phyloP scores from a whole-genome alignment of 2,329 filamentous ascomycete species.

The Sporothrix globosa region DNA sequence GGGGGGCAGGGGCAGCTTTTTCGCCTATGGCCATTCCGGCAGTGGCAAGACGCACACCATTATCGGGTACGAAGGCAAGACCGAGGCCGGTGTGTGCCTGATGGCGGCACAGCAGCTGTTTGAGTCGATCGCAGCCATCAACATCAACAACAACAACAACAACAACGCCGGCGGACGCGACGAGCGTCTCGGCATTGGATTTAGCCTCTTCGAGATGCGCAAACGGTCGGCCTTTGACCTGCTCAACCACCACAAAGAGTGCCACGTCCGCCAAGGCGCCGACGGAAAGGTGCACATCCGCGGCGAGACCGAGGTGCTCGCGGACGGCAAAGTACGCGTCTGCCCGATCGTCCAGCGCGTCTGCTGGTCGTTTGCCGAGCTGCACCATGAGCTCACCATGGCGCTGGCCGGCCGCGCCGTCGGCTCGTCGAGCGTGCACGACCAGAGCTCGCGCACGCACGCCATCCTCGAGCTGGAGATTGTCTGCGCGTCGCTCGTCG shows the following conservation, averaged over 20 bases:
- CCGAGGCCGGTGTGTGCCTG: not conserved
- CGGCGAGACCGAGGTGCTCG: conserved; percentile 16
- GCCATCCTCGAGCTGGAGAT: conserved; percentile 24
- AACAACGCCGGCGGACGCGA: not conserved
- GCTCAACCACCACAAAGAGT: conserved; percentile 8
- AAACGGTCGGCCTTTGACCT: conserved; percentile 16
- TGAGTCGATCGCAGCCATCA: not conserved
- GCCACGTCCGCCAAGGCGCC: conserved; percentile 14
- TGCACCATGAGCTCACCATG: not conserved
- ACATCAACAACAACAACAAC: not conserved
- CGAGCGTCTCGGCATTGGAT: conserved; percentile 1
- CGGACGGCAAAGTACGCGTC: conserved; percentile 2
- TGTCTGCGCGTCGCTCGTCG: conserved; percentile 16
- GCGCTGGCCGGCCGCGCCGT: conserved; percentile 1
- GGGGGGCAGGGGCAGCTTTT: conserved; percentile 2
- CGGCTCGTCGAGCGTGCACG: conserved; percentile 21
- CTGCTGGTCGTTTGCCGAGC: conserved; percentile 5
- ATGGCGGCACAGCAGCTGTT: not conserved
- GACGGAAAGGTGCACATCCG: conserved; percentile 16
- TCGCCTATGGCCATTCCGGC: conserved; percentile 22
- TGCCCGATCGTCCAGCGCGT: conserved; percentile 5
- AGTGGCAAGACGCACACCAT: conserved; percentile 23
- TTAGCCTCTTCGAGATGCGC: conserved; percentile 21
- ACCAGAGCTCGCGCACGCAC: conserved; percentile 17
- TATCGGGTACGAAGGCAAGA: not conserved